A percentile compares a stretch with the other conserved stretches of the same genome.
Conservation (phyloP, 2,329 filamentous ascomycete genomes). For the Beauveria bassiana region DNA sequence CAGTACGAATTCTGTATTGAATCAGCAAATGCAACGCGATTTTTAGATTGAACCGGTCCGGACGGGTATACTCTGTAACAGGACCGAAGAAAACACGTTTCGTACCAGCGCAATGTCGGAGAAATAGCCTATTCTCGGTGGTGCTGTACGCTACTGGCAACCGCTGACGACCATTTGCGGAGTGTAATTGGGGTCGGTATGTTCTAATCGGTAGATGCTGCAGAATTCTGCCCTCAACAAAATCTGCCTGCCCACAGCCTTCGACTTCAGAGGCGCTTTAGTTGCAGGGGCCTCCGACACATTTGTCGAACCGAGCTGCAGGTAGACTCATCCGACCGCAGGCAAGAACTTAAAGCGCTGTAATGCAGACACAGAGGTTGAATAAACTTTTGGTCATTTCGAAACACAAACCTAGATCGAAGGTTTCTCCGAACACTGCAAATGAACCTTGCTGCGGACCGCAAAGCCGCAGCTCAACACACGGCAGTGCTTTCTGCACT, state of each 20-base stretch:
- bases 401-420: neutral
- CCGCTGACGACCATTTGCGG: no score
- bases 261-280: neutral
- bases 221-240: neutral
- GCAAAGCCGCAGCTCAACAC: neutral
- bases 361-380: neutral
- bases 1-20: neutral
- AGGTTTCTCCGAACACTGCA: neutral
- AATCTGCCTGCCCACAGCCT: neutral
- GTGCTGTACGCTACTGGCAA: neutral
- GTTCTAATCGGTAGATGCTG: neutral
- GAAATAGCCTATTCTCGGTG: neutral
- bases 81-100: neutral
- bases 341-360: neutral
- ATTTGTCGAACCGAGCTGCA: neutral
- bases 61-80: neutral
- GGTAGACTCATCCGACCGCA: neutral
- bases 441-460: neutral
- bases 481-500: neutral
- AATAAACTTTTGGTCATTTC: neutral
- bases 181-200: no score
- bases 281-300: neutral
- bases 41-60: no score
- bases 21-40: neutral
- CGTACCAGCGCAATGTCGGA: neutral